Evolutionary conservation across 495 filamentous ascomycete species (phyloP).

Genomic region (Hypoxylon fragiforme): DNA sequence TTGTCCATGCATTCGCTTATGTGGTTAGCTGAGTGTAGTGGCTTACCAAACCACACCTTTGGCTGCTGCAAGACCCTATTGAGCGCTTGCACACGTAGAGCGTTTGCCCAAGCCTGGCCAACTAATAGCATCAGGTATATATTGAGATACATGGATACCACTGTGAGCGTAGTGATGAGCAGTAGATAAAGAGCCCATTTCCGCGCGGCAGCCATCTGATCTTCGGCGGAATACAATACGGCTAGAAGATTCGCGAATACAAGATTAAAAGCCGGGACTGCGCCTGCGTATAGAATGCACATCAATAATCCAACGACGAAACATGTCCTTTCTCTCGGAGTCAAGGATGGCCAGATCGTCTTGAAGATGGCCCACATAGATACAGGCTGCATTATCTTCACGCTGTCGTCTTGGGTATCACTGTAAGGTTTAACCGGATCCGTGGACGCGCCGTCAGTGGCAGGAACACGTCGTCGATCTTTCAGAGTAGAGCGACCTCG

Average conservation of each 20-base stretch:
- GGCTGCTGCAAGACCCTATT: conserved; percentile 76
- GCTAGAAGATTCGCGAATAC: conserved; percentile 73
- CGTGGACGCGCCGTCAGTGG: not conserved
- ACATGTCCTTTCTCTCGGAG: conserved; percentile 50
- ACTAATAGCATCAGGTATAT: conserved; percentile 71
- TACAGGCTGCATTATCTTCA: conserved; percentile 25
- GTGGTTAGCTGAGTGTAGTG: conserved; percentile 62
- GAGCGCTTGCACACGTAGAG: conserved; percentile 68
- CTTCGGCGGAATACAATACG: conserved; percentile 62
- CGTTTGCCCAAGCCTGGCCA: conserved; percentile 80
- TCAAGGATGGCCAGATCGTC: conserved; percentile 73
- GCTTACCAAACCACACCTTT: conserved; percentile 78
- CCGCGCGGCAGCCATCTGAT: conserved; percentile 50
- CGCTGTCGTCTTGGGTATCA: conserved; percentile 8
- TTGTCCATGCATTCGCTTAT: conserved; percentile 76
- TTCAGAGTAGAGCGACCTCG: conserved; percentile 2
- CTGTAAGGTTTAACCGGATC: not conserved
- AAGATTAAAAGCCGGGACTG: conserved; percentile 77
- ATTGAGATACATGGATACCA: conserved; percentile 62
- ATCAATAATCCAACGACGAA: conserved; percentile 64
- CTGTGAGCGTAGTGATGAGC: conserved; percentile 68
- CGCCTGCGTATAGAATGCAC: conserved; percentile 65
- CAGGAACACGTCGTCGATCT: conserved; percentile 1
- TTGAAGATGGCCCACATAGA: conserved; percentile 64
- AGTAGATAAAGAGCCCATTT: conserved; percentile 74